Percentiles rank a stretch among this genome's conserved stretches.
phyloP scores from a whole-genome alignment of 2,329 filamentous ascomycete genomes.

The Dactylellina sp. region DNA sequence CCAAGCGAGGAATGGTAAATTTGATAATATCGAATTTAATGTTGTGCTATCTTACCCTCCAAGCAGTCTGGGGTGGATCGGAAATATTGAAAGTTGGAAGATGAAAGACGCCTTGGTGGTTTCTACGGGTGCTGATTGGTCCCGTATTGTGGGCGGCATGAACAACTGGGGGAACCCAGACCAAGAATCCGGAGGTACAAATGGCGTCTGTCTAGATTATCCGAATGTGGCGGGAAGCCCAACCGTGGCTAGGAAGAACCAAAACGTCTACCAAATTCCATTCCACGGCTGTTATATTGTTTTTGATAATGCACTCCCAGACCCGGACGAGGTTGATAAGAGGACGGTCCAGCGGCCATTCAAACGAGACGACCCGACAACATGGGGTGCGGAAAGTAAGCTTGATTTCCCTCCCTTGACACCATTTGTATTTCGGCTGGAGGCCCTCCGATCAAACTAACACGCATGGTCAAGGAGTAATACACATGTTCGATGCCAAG shows the following conservation, averaged over 20 bases:
- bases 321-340: conserved; percentile 15
- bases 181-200: too few relatives aligned
- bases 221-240: background rate
- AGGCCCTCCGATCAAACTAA: too few relatives aligned
- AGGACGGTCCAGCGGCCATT: conserved; percentile 1
- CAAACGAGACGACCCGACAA: conserved; percentile 21
- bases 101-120: conserved; percentile 8
- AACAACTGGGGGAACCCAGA: conserved; percentile 32
- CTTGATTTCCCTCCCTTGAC: background rate
- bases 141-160: conserved; percentile 18
- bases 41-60: conserved; percentile 27
- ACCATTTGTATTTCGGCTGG: too few relatives aligned
- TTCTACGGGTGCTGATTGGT: conserved; percentile 5
- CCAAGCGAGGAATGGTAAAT: conserved; percentile 8
- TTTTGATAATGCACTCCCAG: conserved; percentile 16
- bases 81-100: conserved; percentile 24
- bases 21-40: conserved; percentile 19
- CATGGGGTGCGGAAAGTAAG: conserved; percentile 19
- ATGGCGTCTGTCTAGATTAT: conserved; percentile 26
- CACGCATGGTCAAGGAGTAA: conserved; percentile 2
- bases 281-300: conserved; percentile 23
- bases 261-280: conserved; percentile 16
- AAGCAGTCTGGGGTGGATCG: conserved; percentile 11
- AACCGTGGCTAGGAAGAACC: background rate
- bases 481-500: conserved; percentile 15